Evolutionary conservation across 139 green algal species (phyloP), one percentile per base, ranked within the genome.

Genomic region (Coccomyxa sp.): DNA sequence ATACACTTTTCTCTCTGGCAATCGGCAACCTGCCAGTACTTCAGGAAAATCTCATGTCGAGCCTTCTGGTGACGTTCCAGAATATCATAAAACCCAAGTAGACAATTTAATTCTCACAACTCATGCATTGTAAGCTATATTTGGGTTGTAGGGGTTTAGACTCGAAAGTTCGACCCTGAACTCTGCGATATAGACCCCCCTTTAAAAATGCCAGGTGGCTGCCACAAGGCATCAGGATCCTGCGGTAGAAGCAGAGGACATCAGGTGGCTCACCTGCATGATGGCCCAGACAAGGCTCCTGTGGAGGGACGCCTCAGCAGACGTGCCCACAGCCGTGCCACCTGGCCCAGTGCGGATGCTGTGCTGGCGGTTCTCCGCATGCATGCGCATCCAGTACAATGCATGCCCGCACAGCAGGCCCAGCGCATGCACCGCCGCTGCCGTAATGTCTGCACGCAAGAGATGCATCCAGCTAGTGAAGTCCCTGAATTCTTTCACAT

Each of bases 401-500:
- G 87, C 86, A 80, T 94, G 92, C 31, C 81, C 79, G 11, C 58
- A 32, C 10, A 93, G 81, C 68, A 93, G 79, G 13, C 83, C 82
- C 66, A 93, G 21, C 17, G 91, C 88, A 80, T 97, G 90, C 13
- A 88, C 38, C 45, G 91, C 74, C 13, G 92, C 90, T 3, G 87
- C 79, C 79, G 82, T 88, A 10, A 86, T 81, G 82, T 92, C 90
- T 95, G 90, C 89, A 87, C 45, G 87, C 81, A 58, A 27, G 21
- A 68, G 60, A 27, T 3, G 32, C 81, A 77, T 66, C 93, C 91
- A 94, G 58, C 91, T 81, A 7, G 94, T 85, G 60, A 92, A 95
- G 81, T 95, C 87, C 51, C 98, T 90, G 89, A 98, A 98, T 21
- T 88, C 82, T 27, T 93, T 91, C n/a, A n/a, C n/a, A n/a, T n/a